Conservation (phyloP, 805 yeast genomes). For the Metschnikowia koreensis region DNA sequence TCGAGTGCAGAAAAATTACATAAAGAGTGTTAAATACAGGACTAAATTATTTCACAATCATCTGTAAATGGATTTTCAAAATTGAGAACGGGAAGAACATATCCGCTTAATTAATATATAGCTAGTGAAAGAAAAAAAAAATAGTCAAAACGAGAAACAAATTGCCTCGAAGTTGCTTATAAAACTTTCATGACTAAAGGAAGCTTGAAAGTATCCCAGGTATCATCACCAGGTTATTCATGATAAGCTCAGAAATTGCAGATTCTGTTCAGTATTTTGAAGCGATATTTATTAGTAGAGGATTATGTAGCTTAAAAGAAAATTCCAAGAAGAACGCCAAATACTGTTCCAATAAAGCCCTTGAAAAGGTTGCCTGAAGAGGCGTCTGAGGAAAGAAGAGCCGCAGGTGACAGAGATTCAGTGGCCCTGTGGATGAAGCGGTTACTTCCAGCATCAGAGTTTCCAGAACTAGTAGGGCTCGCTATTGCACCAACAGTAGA, state of each 20-base stretch:
- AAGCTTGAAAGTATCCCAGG: not conserved
- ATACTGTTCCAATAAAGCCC: slow-evolving; percentile 11
- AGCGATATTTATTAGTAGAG: slow-evolving; percentile 3
- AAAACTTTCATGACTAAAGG: too few species aligned
- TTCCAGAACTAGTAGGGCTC: not conserved
- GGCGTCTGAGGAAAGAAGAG: slow-evolving; percentile 10
- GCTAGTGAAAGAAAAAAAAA: too few species aligned
- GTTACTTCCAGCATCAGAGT: not conserved
- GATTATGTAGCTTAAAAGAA: slow-evolving; percentile 6
- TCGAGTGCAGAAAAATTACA: slow-evolving; percentile 47
- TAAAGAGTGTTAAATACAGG: not conserved
- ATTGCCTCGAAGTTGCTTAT: too few species aligned
- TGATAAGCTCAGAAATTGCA: not conserved
- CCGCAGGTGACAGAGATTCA: not conserved
- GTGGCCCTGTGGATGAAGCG: not conserved
- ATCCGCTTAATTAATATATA: too few species aligned
- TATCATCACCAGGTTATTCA: not conserved
- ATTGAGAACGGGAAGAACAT: too few species aligned
- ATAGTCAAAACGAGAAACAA: not conserved
- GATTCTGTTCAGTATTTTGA: not conserved
- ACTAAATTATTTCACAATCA: too few species aligned
- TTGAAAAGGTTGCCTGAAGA: slow-evolving; percentile 8
- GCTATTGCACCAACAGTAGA: slow-evolving; percentile 4
- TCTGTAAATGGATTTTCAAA: too few species aligned
- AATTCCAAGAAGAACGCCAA: slow-evolving; percentile 11